Evolutionary conservation across 2,329 filamentous ascomycete genomes (phyloP), one percentile per base, ranked within the genome.

Genomic region (Alternaria tenuissima): DNA sequence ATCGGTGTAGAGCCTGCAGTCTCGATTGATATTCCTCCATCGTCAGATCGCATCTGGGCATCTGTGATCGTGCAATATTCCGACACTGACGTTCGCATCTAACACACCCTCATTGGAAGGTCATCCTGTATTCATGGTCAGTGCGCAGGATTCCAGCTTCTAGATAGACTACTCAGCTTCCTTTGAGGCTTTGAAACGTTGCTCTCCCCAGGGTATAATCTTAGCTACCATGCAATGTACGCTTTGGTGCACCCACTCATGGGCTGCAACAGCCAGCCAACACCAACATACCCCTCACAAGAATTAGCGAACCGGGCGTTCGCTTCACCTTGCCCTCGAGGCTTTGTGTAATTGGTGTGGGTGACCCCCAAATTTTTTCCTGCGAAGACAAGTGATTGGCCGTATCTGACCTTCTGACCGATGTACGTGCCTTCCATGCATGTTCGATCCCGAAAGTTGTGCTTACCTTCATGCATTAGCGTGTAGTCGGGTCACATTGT

Each of bases 371-470:
- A 39, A 36, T 18, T 14, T 42, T 34, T 30, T 47, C 48, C 48
- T n/a, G 16, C 24, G 12, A 54, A 34, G 28, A 39, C 7, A 30
- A 12, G 3, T 47, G 26, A 58, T 54, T 58, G 49, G 42, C 42
- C 32, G 20, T 18, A 26, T 32, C 34, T 42, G 18, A 38, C 22
- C 55, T 41, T 42, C 55, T 54, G 49, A 46, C 34, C 42, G 14
- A 52, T 54, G 28, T 58, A 36, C 39, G 28, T 51, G 43, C 20
- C 43, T 57, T 53, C 54, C 30, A 34, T 58, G 43, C 42, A 54
- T 41, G 41, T 48, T 43, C 43, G 20, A 53, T 47, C 26, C 18
- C 32, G 34, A 26, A 32, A 32, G 28, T 16, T 32, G 18, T 22
- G 12, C 30, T 34, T 24, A 47, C 34, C 26, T 3, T 54, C 12